Evolutionary conservation across 164 flowering plant genomes (phyloP), one percentile per base, ranked within the genome.

Genomic region (Hamamelis virginiana): DNA sequence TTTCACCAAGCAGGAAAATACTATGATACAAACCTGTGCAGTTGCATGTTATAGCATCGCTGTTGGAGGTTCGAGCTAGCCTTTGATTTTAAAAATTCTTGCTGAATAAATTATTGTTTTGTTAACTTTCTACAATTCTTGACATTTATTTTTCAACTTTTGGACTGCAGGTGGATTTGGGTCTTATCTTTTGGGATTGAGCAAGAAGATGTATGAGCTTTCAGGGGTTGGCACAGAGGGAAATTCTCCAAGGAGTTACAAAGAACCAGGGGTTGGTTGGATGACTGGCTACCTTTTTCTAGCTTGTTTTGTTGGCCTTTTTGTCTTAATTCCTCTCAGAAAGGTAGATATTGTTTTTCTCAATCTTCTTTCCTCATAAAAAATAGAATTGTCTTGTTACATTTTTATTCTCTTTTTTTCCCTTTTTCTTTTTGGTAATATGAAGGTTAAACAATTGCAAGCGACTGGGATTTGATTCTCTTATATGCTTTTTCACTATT

Each of bases 21-120:
- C 97, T 8, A 88, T 95, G 79, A 89, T 95, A 22, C 98, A 92
- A 71, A 95, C 98, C 0, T 92, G 94, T 72, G 86, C 94, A 2
- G 97, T 92, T 65, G 98, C 98, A 1, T 92, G 98, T 55, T 95
- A 89, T 61, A 86, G 91, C 80, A 86, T 91, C 69, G 80, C 94
- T 23, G 78, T 86, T 57, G 94, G 91, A 89, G 98, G 98, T 94
- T 51, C 10, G 75, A 12, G 11, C n/a, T n/a, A n/a, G n/a, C 9
- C 16, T 38, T 60, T 43, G 3, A 56, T 33, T 55, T 68, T 1
- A 19, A 33, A 33, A 33, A 33, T n/a, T 33, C 41, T 27, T 47
- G 13, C 8, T 51, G 41, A 14, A 55, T 14, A 8, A 1, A 38
- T 66, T 53, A 18, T 16, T n/a, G 15, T 67, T 44, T 63, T 57